Conservation (phyloP, 768 basidiomycete genomes). For the Tylopilus rubrobrunneus region DNA sequence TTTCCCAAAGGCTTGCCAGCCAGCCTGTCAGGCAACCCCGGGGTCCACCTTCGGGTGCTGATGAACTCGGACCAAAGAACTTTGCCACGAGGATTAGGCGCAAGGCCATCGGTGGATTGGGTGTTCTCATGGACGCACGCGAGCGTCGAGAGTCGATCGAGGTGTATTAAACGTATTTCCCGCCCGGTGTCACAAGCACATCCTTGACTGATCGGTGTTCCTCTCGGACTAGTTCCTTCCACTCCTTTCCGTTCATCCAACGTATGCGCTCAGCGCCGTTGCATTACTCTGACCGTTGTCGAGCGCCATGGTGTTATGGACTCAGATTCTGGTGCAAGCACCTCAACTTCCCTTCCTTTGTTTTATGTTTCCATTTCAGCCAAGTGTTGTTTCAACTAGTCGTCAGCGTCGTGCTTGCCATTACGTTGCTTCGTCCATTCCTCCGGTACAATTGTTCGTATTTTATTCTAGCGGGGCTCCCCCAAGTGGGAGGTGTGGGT, state of each 20-base stretch:
- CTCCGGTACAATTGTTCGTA: constrained; percentile 15
- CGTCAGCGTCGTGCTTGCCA: constrained; percentile 24
- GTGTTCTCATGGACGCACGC: constrained; percentile 74
- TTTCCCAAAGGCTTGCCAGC: constrained; percentile 54
- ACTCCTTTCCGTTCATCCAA: constrained; percentile 14
- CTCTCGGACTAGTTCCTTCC: constrained; percentile 17
- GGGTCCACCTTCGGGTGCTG: constrained; percentile 82
- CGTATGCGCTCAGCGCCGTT: constrained; percentile 15
- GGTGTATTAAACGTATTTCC: constrained; percentile 46
- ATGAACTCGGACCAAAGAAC: constrained; percentile 85
- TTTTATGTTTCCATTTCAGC: constrained; percentile 18
- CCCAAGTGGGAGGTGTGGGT: constrained; percentile 7
- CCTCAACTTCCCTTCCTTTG: constrained; percentile 25
- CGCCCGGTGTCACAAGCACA: constrained; percentile 4
- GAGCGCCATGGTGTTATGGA: constrained; percentile 17
- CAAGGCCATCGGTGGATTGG: constrained; percentile 79
- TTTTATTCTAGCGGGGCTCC: constrained; percentile 18
- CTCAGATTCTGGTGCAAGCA: constrained; percentile 24
- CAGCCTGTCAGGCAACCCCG: constrained; percentile 82
- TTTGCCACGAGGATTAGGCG: constrained; percentile 84
- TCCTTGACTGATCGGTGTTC: constrained; percentile 7
- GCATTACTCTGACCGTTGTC: constrained; percentile 7
- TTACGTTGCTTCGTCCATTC: constrained; percentile 19
- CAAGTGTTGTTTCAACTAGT: constrained; percentile 29
- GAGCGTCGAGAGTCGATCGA: constrained; percentile 76